Percentiles rank a stretch among this genome's conserved stretches.
Evolutionary conservation across 257 asterid species (phyloP).

Genomic region (Solanum pennellii): DNA sequence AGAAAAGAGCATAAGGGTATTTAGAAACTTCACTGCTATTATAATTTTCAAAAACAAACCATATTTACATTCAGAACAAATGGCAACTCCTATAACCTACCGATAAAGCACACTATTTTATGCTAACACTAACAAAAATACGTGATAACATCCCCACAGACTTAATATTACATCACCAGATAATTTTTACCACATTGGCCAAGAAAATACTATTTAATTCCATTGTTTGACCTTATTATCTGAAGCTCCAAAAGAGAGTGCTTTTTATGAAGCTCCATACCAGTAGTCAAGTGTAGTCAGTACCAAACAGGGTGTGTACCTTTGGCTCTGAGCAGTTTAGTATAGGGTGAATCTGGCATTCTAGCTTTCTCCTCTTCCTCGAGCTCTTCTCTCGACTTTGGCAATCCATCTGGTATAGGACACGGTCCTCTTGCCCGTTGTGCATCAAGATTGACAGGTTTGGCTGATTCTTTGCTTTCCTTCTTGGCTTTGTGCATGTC

Average conservation of each 20-base stretch:
- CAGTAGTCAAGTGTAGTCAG: slow-evolving; percentile 52
- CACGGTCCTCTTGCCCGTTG: slow-evolving; percentile 4
- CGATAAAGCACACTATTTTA: neutral
- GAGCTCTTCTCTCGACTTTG: slow-evolving; percentile 59
- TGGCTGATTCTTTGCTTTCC: slow-evolving; percentile 10
- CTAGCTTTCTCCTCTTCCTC: slow-evolving; percentile 70
- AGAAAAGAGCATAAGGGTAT: neutral
- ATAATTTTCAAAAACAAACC: neutral
- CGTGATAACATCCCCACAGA: neutral
- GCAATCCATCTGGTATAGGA: slow-evolving; percentile 86
- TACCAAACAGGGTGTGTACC: slow-evolving; percentile 74
- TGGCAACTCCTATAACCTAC: neutral
- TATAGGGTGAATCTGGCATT: slow-evolving; percentile 89
- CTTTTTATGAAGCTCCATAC: neutral
- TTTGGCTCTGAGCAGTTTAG: slow-evolving; percentile 68
- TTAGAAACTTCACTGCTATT: neutral
- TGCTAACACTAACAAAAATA: neutral
- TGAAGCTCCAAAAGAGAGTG: neutral
- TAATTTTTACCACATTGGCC: neutral
- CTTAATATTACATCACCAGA: neutral
- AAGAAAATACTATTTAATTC: neutral
- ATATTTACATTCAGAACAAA: neutral
- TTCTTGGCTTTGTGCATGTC: slow-evolving; percentile 44
- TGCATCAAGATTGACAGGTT: neutral
- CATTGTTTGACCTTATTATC: neutral